A percentile compares a stretch with the other conserved stretches of the same genome.
These are phyloP conservation scores for Senecio squalidus DNA, from an alignment of 140 eudicot species.

Conservation along the genomic window DNA sequence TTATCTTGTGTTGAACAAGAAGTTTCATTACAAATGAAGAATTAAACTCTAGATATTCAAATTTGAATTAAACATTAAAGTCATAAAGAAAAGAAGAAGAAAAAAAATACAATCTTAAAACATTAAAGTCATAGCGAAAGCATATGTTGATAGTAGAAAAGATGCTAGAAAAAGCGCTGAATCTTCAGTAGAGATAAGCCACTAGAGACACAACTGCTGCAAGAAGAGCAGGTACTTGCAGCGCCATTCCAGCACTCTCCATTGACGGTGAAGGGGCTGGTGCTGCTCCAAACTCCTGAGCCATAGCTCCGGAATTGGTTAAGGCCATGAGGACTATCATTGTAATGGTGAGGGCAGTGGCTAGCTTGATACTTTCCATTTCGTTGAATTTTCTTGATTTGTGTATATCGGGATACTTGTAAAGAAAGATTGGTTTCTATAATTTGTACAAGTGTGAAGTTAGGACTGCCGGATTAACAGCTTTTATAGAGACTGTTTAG, in stretches of 20 bases:
- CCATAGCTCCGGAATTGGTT: constrained; percentile 18
- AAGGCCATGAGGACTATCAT: constrained; percentile 21
- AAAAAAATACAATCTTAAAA: too few relatives aligned
- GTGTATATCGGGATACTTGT: background rate
- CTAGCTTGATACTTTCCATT: constrained; percentile 29
- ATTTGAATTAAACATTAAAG: background rate
- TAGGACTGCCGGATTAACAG: constrained; percentile 1
- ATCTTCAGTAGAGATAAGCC: constrained; percentile 22
- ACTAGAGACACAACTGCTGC: constrained; percentile 16
- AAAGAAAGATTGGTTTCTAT: background rate
- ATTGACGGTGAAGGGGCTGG: constrained; percentile 37
- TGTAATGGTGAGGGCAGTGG: constrained; percentile 21
- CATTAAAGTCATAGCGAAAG: background rate
- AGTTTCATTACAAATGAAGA: constrained; percentile 2
- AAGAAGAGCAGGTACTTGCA: constrained; percentile 27
- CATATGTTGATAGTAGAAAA: background rate
- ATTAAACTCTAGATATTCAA: constrained; percentile 5
- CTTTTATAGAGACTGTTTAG: constrained; percentile 11
- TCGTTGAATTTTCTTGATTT: background rate
- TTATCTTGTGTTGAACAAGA: background rate
- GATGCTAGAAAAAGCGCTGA: background rate
- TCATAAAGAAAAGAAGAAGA: too few relatives aligned
- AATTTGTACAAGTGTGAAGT: background rate
- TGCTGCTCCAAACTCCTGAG: constrained; percentile 25
- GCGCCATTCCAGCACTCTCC: constrained; percentile 22